These are phyloP conservation scores for Penicillium riverlandense DNA, from an alignment of 495 filamentous ascomycete species.

Conservation along the genomic window DNA sequence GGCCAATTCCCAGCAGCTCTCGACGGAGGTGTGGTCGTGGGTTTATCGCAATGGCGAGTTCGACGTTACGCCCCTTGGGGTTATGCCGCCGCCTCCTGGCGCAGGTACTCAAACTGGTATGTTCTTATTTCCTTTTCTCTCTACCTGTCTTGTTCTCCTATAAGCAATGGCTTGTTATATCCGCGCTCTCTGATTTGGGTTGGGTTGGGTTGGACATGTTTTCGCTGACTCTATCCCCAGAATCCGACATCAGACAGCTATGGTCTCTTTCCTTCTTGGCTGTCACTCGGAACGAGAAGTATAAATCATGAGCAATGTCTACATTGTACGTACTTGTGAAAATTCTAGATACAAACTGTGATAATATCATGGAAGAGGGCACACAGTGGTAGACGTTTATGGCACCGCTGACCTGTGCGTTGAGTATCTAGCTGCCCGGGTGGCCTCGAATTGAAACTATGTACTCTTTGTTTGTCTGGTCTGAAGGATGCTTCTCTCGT, in stretches of 20 bases:
- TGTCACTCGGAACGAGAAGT: conserved; percentile 10
- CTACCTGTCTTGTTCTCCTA: not conserved
- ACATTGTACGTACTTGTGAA: too few species aligned
- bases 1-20: conserved; percentile 42
- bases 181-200: too few species aligned
- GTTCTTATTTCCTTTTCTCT: conserved; percentile 1
- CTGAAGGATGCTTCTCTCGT: too few species aligned
- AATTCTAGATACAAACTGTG: too few species aligned
- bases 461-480: too few species aligned
- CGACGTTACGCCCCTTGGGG: conserved; percentile 42
- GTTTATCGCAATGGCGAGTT: conserved; percentile 41
- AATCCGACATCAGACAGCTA: conserved; percentile 18
- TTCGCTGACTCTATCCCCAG: not conserved
- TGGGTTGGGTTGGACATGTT: too few species aligned
- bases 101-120: conserved; percentile 23
- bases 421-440: too few species aligned
- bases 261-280: conserved; percentile 18
- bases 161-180: too few species aligned
- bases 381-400: too few species aligned
- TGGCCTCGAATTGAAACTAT: too few species aligned
- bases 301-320: not conserved
- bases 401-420: too few species aligned
- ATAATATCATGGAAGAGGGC: too few species aligned
- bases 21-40: conserved; percentile 60
- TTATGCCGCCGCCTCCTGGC: conserved; percentile 45